A percentile compares a stretch with the other conserved stretches of the same genome.
phyloP scores from a whole-genome alignment of 257 asterid genomes.

The Jacaranda mimosifolia region DNA sequence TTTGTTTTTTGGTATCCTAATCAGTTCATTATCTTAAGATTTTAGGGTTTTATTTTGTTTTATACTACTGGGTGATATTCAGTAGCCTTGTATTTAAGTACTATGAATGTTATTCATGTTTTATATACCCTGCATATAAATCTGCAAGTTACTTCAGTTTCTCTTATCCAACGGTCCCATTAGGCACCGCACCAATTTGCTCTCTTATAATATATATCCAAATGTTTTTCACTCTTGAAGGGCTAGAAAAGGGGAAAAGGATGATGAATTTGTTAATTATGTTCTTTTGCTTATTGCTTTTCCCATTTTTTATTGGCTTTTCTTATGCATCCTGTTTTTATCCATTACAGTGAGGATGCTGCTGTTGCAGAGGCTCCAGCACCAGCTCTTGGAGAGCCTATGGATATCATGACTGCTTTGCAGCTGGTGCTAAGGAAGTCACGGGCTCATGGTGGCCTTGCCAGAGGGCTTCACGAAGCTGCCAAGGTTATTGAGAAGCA shows the following conservation, averaged over 20 bases:
- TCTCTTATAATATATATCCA: not conserved
- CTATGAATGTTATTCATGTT: not conserved
- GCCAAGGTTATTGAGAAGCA: slow-evolving; percentile 79
- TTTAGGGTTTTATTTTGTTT: not conserved
- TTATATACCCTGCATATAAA: not conserved
- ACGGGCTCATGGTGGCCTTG: slow-evolving; percentile 73
- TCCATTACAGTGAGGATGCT: slow-evolving; percentile 50
- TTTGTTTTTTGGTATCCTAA: not conserved
- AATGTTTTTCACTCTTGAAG: not conserved
- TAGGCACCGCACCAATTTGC: not conserved
- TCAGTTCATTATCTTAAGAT: not conserved
- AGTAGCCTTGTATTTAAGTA: not conserved
- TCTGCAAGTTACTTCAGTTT: not conserved
- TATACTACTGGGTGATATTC: not conserved
- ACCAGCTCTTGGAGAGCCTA: slow-evolving; percentile 66
- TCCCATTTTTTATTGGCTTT: not conserved
- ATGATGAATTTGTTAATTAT: not conserved
- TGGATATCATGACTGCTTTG: slow-evolving; percentile 69
- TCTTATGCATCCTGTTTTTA: not conserved
- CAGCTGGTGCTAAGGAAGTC: slow-evolving; percentile 73
- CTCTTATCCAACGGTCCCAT: not conserved
- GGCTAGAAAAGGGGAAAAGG: not conserved
- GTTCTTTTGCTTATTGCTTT: not conserved
- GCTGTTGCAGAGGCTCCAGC: slow-evolving; percentile 51
- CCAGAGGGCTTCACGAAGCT: slow-evolving; percentile 71